Base-by-base conservation (phyloP, 257 asterid species). In the Solanum appendiculatum region DNA sequence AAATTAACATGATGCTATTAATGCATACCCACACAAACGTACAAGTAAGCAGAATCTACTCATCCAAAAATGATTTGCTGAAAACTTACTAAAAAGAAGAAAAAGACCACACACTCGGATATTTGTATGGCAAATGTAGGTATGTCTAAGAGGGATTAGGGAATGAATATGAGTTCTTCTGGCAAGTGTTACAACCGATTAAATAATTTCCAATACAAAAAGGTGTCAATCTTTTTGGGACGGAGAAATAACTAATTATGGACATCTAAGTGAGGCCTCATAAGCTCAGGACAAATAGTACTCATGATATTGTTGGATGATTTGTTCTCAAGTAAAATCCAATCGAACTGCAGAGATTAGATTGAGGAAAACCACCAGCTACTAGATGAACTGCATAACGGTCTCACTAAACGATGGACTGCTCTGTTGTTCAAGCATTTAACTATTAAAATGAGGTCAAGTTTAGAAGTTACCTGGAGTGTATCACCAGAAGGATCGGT, bases 401-500 rank as follows among this genome's bases (percentile, higher is more conserved):
- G 5, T 46, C 84, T 80, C 66, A 46, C 39, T 46, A 27, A 42
- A 0, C 4, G 2, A 31, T 81, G 12, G 68, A 29, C 68, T 29
- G 44, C 21, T 81, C 68, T 81, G 1, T 31, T 42, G 2, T 48
- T 86, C 40, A 16, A 13, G 27, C 58, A 31, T 3, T 46, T 4
- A 42, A 72, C 11, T 25, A 86, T 34, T 14, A 42, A n/a, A 33
- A 85, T 84, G 31, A 42, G 88, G 83, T 13, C 21, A 83, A 85
- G 64, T 40, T 74, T 23, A 46, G 10, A 21, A 90, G 88, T 89
- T 89, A 95, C 99, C 96, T 97, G 99, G 87, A 97, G 97, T 14
- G 99, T 96, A 90, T 97, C 95, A 84, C 99, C 99, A 73, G 98
- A 97, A 89, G 95, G 93, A 88, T 97, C 99, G 12, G 97, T 92